A percentile compares a stretch with the other conserved stretches of the same genome.
phyloP scores from a whole-genome alignment of 2,329 filamentous ascomycete genomes.

The Graphilbum sp. region DNA sequence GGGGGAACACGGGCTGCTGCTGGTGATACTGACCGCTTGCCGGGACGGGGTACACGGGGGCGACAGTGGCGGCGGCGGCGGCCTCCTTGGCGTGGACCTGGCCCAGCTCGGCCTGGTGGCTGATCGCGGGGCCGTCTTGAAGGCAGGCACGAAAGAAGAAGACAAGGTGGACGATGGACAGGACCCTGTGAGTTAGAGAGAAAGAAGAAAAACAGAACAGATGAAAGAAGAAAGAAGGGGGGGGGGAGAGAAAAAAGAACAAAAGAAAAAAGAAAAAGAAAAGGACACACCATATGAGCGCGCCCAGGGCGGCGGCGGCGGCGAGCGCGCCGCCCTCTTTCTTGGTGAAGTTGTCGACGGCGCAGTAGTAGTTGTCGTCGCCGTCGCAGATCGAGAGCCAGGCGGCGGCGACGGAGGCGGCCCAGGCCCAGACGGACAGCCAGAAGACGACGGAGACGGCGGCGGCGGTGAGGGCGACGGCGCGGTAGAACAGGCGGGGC shows the following conservation, averaged over 20 bases:
- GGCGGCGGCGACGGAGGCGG: slow-evolving; percentile 4
- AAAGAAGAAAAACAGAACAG: not conserved
- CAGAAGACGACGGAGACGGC: slow-evolving; percentile 23
- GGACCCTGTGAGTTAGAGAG: slow-evolving; percentile 15
- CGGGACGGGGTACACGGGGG: not conserved
- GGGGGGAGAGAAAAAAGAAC: too few relatives aligned
- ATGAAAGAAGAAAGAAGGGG: too few relatives aligned
- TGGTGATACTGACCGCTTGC: not conserved
- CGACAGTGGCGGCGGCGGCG: too few relatives aligned
- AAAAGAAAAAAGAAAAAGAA: too few relatives aligned
- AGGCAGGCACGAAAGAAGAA: slow-evolving; percentile 18
- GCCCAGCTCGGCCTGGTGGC: slow-evolving; percentile 5
- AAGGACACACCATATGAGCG: slow-evolving; percentile 22
- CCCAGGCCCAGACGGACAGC: slow-evolving; percentile 9
- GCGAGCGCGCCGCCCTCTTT: slow-evolving; percentile 19
- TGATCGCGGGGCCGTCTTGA: not conserved
- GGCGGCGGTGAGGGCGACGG: slow-evolving; percentile 20
- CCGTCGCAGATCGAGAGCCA: slow-evolving; percentile 24
- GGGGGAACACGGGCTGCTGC: not conserved
- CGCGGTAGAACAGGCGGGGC: slow-evolving; percentile 21
- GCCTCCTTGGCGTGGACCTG: not conserved
- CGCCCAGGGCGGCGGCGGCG: slow-evolving; percentile 24
- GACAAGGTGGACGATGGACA: slow-evolving; percentile 20
- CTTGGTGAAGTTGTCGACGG: slow-evolving; percentile 6
- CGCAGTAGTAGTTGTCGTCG: slow-evolving; percentile 12